Evolutionary conservation across 768 basidiomycete genomes (phyloP).

Genomic region (Phanerochaete carnosa): DNA sequence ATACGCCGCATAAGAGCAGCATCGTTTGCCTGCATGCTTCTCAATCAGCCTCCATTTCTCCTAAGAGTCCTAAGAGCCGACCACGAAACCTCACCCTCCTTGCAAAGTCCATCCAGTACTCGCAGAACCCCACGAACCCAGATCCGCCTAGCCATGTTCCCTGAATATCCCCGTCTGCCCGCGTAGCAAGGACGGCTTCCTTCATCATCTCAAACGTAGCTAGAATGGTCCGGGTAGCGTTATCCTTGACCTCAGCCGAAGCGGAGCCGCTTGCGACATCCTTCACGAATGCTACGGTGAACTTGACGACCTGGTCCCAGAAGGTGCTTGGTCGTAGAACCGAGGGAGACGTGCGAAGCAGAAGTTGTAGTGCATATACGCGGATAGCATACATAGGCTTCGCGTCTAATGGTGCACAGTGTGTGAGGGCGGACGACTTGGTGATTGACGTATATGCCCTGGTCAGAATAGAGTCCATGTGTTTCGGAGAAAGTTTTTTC

Average conservation of each 20-base stretch:
- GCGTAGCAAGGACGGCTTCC: constrained; percentile 33
- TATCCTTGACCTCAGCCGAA: constrained; percentile 23
- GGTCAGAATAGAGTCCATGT: constrained; percentile 55
- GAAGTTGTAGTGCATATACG: constrained; percentile 42
- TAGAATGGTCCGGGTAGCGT: constrained; percentile 36
- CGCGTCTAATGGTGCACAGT: constrained; percentile 13
- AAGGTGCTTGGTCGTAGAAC: constrained; percentile 51
- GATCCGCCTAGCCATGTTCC: constrained; percentile 43
- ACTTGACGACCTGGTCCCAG: constrained; percentile 68
- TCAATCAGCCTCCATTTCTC: too few species aligned
- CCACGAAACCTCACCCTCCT: constrained; percentile 39
- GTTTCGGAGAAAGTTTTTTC: constrained; percentile 43
- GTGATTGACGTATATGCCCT: constrained; percentile 55
- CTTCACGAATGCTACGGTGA: constrained; percentile 37
- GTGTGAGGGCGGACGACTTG: constrained; percentile 27
- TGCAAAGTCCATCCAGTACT: constrained; percentile 69
- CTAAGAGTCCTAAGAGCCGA: not conserved
- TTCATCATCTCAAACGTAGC: constrained; percentile 42
- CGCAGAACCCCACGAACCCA: constrained; percentile 62
- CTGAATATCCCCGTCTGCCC: constrained; percentile 20
- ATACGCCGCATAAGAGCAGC: constrained; percentile 20
- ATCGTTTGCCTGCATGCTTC: constrained; percentile 41
- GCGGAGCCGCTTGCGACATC: constrained; percentile 1
- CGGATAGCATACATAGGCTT: constrained; percentile 34
- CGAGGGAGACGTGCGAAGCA: constrained; percentile 45